phyloP scores from a whole-genome alignment of 169 alveolate species.

The Amoebophrya sp. region DNA sequence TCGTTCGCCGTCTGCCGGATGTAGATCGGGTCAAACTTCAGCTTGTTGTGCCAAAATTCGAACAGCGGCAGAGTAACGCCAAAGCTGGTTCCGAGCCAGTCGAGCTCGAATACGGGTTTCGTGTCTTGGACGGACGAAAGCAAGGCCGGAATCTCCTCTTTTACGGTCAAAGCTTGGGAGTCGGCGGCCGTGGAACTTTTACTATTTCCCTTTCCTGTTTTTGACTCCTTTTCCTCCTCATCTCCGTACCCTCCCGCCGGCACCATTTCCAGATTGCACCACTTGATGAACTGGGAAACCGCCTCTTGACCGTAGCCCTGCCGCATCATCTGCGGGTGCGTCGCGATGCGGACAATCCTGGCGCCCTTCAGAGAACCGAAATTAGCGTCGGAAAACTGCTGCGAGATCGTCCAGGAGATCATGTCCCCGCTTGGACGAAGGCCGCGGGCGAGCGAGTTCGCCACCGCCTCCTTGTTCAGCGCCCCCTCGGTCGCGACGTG shows the following conservation, averaged over 20 bases:
- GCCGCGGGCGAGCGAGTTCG: slow-evolving; percentile 55
- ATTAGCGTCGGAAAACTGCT: slow-evolving; percentile 86
- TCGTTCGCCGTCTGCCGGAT: slow-evolving; percentile 88
- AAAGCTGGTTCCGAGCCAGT: slow-evolving; percentile 95
- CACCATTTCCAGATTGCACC: slow-evolving; percentile 28
- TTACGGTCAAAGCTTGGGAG: neutral
- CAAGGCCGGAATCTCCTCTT: neutral
- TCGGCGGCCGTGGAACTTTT: neutral
- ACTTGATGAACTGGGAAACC: slow-evolving; percentile 64
- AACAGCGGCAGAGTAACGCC: slow-evolving; percentile 87
- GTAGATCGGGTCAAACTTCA: slow-evolving; percentile 84
- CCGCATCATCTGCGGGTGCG: slow-evolving; percentile 93
- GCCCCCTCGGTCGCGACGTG: slow-evolving; percentile 60
- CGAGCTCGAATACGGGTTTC: slow-evolving; percentile 63
- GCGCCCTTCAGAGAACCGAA: slow-evolving; percentile 73
- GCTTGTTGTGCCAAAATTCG: slow-evolving; percentile 91
- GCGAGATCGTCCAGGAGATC: slow-evolving; percentile 96
- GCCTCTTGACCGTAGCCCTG: slow-evolving; percentile 97
- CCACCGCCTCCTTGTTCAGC: slow-evolving; percentile 34
- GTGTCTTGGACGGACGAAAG: neutral
- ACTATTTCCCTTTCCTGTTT: neutral
- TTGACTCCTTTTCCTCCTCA: slow-evolving; percentile 20
- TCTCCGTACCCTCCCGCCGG: slow-evolving; percentile 18
- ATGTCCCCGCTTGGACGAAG: slow-evolving; percentile 89
- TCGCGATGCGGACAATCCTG: slow-evolving; percentile 97